A percentile compares a stretch with the other conserved stretches of the same genome.
These are phyloP conservation scores for Xylaria longipes DNA, from an alignment of 495 filamentous ascomycete genomes.

Conservation along the genomic window DNA sequence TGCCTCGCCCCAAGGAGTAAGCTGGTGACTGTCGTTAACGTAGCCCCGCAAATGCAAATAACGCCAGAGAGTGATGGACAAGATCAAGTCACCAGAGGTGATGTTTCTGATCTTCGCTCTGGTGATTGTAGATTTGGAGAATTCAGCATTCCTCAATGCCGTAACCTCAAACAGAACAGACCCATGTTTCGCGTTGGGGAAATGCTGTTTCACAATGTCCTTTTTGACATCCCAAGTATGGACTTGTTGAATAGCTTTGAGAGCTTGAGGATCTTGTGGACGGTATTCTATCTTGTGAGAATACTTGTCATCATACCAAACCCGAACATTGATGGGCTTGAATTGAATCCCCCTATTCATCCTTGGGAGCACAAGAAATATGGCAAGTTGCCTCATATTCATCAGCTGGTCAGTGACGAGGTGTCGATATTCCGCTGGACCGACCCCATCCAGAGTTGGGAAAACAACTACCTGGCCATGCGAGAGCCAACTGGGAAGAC, in stretches of 20 bases:
- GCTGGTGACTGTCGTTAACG: conserved; percentile 76
- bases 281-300: conserved; percentile 71
- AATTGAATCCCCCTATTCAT: conserved; percentile 81
- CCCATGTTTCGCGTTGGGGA: conserved; percentile 57
- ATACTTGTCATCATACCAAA: conserved; percentile 83
- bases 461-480: conserved; percentile 75
- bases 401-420: conserved; percentile 76
- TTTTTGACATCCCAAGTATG: conserved; percentile 76
- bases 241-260: conserved; percentile 64
- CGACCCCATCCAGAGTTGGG: conserved; percentile 81
- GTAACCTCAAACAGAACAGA: conserved; percentile 63
- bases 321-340: conserved; percentile 74
- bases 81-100: conserved; percentile 71
- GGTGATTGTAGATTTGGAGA: conserved; percentile 68
- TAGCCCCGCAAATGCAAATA: conserved; percentile 91
- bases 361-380: conserved; percentile 75
- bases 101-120: conserved; percentile 55
- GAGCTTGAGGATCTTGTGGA: conserved; percentile 62
- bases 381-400: conserved; percentile 73
- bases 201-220: conserved; percentile 53
- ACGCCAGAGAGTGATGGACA: conserved; percentile 80
- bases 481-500: conserved; percentile 80
- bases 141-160: conserved; percentile 66
- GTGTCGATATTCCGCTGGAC: conserved; percentile 78
- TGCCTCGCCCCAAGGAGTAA: conserved; percentile 85